Evolutionary conservation across 2,329 filamentous ascomycete species (phyloP).

Genomic region (Aspergillus terreus): DNA sequence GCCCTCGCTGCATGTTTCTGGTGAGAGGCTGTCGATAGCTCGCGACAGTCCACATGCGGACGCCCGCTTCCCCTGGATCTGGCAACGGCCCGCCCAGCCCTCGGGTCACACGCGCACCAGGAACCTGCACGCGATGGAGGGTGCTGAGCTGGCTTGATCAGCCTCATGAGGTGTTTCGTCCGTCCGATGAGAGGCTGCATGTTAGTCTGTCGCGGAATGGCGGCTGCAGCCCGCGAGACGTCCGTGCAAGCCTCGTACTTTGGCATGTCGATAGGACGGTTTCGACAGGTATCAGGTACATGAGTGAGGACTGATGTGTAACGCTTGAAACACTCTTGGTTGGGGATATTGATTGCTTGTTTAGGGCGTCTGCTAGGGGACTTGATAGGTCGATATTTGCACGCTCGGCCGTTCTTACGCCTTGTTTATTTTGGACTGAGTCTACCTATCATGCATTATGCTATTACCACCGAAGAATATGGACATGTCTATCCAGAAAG

Average conservation of each 20-base stretch:
- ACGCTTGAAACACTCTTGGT: too few relatives aligned
- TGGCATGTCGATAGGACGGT: background rate
- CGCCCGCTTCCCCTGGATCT: conserved; percentile 4
- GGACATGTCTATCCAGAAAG: too few relatives aligned
- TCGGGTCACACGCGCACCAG: conserved; percentile 32
- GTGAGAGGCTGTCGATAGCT: background rate
- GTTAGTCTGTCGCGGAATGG: background rate
- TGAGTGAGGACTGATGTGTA: too few relatives aligned
- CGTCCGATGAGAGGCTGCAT: background rate
- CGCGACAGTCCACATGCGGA: background rate
- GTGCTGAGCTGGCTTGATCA: conserved; percentile 28
- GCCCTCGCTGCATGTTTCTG: background rate
- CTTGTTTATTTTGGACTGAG: too few relatives aligned
- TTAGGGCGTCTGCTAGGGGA: too few relatives aligned
- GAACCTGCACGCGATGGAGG: conserved; percentile 17
- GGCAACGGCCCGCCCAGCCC: conserved; percentile 23
- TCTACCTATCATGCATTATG: too few relatives aligned
- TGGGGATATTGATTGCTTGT: too few relatives aligned
- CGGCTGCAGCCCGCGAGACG: too few relatives aligned
- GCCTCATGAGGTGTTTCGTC: background rate
- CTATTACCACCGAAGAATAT: too few relatives aligned
- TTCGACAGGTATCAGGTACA: too few relatives aligned
- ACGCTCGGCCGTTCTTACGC: too few relatives aligned
- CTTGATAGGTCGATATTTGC: too few relatives aligned
- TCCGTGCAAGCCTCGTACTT: background rate